Evolutionary conservation across 345 rosid genomes (phyloP).

Genomic region (Bruguiera gymnorhiza): DNA sequence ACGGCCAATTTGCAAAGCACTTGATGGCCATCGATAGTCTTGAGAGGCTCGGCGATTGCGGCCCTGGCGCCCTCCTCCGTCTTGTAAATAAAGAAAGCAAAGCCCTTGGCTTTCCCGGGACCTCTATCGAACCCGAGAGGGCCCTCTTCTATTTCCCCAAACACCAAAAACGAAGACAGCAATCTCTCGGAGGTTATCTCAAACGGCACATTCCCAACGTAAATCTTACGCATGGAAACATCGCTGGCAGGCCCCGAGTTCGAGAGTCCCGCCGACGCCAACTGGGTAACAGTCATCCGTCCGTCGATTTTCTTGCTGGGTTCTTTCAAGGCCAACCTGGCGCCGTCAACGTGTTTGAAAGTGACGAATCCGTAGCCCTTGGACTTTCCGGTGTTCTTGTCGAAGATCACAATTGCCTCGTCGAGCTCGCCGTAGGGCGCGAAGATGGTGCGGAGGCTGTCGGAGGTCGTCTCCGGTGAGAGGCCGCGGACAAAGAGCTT

Average conservation of each 20-base stretch:
- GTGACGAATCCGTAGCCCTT: slow-evolving; percentile 34
- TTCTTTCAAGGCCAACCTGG: slow-evolving; percentile 22
- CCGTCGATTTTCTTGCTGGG: slow-evolving; percentile 49
- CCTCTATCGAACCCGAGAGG: slow-evolving; percentile 46
- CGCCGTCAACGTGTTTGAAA: slow-evolving; percentile 28
- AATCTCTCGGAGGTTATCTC: slow-evolving; percentile 35
- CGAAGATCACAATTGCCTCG: slow-evolving; percentile 31
- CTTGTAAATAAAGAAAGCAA: slow-evolving; percentile 42
- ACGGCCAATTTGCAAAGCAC: slow-evolving; percentile 32
- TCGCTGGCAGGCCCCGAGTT: slow-evolving; percentile 9
- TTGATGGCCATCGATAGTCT: slow-evolving; percentile 42
- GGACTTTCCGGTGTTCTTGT: slow-evolving; percentile 31
- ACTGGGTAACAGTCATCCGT: slow-evolving; percentile 31
- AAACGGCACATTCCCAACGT: slow-evolving; percentile 37
- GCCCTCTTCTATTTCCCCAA: slow-evolving; percentile 48
- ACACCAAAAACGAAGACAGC: slow-evolving; percentile 28
- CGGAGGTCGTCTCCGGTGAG: slow-evolving; percentile 25
- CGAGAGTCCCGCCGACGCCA: slow-evolving; percentile 31
- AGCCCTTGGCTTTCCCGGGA: slow-evolving; percentile 42
- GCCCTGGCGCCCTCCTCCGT: slow-evolving; percentile 40
- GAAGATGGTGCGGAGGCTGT: slow-evolving; percentile 22
- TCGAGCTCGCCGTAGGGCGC: slow-evolving; percentile 29
- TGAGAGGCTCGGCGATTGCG: slow-evolving; percentile 35
- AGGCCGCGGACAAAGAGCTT: slow-evolving; percentile 29
- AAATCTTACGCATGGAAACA: slow-evolving; percentile 36